Base-by-base conservation (phyloP, 306 rosid species). In the Arachis stenosperma region DNA sequence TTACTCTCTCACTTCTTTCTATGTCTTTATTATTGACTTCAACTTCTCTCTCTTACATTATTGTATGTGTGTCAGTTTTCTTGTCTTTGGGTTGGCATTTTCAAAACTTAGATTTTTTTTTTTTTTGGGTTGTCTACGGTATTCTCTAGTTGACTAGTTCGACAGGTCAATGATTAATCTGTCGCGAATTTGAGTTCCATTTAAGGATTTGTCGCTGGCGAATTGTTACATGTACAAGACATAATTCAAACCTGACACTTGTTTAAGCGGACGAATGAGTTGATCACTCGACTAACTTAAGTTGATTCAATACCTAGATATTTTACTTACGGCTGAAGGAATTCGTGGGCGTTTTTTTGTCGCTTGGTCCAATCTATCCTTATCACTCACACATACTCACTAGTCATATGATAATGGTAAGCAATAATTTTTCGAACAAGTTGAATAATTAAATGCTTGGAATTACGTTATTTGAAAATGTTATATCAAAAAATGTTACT, bases 11-110 rank as follows among this genome's bases (percentile, higher is more conserved):
- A 46, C 51, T 46, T 50, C 58, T 78, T 53, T 78, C 68, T 75
- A 43, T 70, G 52, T 75, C 29, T 70, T 40, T 62, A 3, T 40
- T 70, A 14, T 42, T 41, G 8, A 54, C 59, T 46, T 64, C 7
- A 54, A 13, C 43, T 75, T 79, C 77, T 73, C 83, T 78, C 84
- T 82, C 84, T 74, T 69, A 41, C 70, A 81, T 86, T 55, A 80
- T 81, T 86, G 78, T 43, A 22, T 42, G 59, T 11, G 4, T 53
- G 52, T 55, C 76, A 47, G 7, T 36, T 80, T 39, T 83, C 67
- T 75, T 66, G 55, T 79, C 69, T 74, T 30, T 65, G 4, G 57
- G 52, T 27, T 63, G 71, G 27, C 58, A 75, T 72, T 77, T 22
- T 69, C 64, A 74, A 84, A 57, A 75, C 78, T 81, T 9, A 67